Evolutionary conservation across 306 rosid species (phyloP).

Genomic region (Dryas octopetala): DNA sequence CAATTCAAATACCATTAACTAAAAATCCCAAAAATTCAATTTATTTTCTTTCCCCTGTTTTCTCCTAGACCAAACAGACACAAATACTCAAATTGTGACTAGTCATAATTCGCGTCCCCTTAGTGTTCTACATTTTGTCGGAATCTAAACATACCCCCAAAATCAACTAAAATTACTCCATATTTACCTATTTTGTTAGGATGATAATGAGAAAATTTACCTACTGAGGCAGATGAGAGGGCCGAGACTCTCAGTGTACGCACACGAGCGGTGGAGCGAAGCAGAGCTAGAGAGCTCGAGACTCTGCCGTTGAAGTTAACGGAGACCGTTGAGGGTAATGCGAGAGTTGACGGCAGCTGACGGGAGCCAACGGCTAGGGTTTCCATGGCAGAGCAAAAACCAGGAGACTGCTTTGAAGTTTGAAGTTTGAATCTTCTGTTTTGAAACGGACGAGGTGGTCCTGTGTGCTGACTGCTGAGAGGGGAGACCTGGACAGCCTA

Average conservation of each 20-base stretch:
- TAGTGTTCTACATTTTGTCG: not conserved
- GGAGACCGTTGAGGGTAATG: constrained; percentile 20
- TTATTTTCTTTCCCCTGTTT: not conserved
- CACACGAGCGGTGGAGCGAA: constrained; percentile 22
- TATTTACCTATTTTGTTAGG: not conserved
- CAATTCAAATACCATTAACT: not conserved
- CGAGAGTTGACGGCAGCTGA: constrained; percentile 20
- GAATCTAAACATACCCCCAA: constrained; percentile 16
- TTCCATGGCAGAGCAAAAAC: constrained; percentile 30
- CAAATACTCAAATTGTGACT: not conserved
- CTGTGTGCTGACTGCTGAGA: no score
- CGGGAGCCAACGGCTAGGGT: constrained; percentile 38
- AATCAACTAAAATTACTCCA: not conserved
- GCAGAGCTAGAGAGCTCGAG: constrained; percentile 21
- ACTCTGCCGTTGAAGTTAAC: constrained; percentile 26
- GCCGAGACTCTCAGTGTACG: constrained; percentile 51
- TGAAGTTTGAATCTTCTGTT: not conserved
- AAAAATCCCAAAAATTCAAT: not conserved
- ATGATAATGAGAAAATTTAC: constrained; percentile 31
- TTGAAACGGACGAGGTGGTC: not conserved
- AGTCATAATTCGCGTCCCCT: not conserved
- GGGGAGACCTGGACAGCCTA: not conserved
- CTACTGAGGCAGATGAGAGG: constrained; percentile 33
- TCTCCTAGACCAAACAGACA: not conserved
- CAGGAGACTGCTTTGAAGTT: not conserved